Conservation (phyloP, 2,329 filamentous ascomycete species). For the Ustulina deusta region DNA sequence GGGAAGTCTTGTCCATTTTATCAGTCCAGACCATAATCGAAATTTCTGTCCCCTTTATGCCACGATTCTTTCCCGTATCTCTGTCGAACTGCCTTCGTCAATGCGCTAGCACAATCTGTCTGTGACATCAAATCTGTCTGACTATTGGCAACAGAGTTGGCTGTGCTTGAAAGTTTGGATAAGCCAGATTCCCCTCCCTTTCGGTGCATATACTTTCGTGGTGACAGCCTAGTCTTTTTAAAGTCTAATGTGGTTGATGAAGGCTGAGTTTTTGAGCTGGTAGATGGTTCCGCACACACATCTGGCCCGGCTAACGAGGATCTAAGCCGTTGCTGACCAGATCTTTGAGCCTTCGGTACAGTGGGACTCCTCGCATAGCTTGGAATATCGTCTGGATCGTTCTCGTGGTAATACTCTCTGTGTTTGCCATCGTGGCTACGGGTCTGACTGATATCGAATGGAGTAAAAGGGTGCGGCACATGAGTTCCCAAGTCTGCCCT, state of each 20-base stretch:
- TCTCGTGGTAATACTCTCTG: neutral
- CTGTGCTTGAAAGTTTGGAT: neutral
- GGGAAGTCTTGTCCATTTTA: neutral
- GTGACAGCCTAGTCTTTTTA: neutral
- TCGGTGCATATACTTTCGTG: constrained; percentile 1
- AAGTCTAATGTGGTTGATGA: neutral
- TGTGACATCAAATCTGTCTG: neutral
- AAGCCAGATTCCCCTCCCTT: constrained; percentile 2
- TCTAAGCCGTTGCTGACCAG: neutral
- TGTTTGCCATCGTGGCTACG: neutral
- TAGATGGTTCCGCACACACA: neutral
- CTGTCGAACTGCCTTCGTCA: neutral
- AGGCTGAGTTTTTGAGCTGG: neutral
- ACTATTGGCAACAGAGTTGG: neutral
- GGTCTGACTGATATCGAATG: neutral
- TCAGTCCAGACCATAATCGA: neutral
- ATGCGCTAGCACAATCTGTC: neutral
- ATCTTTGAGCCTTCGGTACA: neutral
- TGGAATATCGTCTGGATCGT: neutral
- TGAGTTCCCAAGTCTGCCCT: neutral
- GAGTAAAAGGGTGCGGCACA: neutral
- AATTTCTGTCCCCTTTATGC: neutral
- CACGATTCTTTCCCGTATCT: neutral
- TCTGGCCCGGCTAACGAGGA: neutral
- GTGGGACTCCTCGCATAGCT: neutral